phyloP scores from a whole-genome alignment of 768 basidiomycete genomes.

The Flagelloscypha sp. region DNA sequence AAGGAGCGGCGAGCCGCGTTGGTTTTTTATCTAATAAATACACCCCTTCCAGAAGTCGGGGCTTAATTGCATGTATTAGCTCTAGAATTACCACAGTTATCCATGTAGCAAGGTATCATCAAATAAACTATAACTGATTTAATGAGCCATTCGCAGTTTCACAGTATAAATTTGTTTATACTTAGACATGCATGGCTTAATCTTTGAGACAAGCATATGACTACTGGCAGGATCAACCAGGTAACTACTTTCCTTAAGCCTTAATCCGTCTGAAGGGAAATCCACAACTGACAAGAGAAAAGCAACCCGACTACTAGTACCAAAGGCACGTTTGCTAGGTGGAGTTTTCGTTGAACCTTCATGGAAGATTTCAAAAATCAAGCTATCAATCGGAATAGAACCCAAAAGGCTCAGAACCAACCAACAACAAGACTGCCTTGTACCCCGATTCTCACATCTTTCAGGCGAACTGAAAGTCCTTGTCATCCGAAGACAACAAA shows the following conservation, averaged over 20 bases:
- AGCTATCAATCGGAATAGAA: background rate
- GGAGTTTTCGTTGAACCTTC: too few relatives aligned
- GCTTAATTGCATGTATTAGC: slow-evolving; percentile 67
- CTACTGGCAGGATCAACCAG: slow-evolving; percentile 83
- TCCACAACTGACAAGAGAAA: too few relatives aligned
- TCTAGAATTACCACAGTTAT: slow-evolving; percentile 77
- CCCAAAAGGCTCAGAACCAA: slow-evolving; percentile 15
- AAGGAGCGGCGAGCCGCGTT: slow-evolving; percentile 52
- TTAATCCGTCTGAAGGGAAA: too few relatives aligned
- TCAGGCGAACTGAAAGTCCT: slow-evolving; percentile 26
- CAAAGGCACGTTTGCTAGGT: too few relatives aligned
- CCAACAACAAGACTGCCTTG: slow-evolving; percentile 28
- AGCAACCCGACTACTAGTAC: too few relatives aligned
- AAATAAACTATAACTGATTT: slow-evolving; percentile 80
- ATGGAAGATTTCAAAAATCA: too few relatives aligned
- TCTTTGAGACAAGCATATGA: slow-evolving; percentile 81
- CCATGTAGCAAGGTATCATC: slow-evolving; percentile 70
- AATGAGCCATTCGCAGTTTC: slow-evolving; percentile 80
- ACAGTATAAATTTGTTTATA: slow-evolving; percentile 66
- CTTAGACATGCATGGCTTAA: slow-evolving; percentile 80
- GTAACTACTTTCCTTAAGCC: too few relatives aligned
- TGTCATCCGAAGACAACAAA: slow-evolving; percentile 19
- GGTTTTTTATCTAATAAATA: slow-evolving; percentile 72
- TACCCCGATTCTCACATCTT: slow-evolving; percentile 40
- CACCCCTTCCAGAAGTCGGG: slow-evolving; percentile 66